Evolutionary conservation across 2,329 filamentous ascomycete genomes (phyloP), one percentile per base, ranked within the genome.

Genomic region (Cyphellophora attinorum): DNA sequence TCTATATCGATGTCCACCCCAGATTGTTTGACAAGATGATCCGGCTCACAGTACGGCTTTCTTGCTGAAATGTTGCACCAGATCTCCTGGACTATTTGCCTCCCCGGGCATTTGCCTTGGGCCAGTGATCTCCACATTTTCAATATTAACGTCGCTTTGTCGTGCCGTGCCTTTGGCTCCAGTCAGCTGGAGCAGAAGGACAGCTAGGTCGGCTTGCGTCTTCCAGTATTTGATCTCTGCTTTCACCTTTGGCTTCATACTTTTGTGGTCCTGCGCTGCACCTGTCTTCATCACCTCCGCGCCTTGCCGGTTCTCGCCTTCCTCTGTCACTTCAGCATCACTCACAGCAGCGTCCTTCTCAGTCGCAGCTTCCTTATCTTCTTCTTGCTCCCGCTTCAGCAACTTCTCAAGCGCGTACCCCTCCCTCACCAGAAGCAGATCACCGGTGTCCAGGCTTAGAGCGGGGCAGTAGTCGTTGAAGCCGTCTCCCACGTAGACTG

Each of bases 401-500:
- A 31, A 18, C n/a, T 16, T 31, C 6, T 31, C 12, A 6, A 31
- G 16, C 6, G 29, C 29, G 18, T 15, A 17, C 6, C 29, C 29
- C 6, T 31, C 29, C 5, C 29, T 12, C 14, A 31, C 29, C 13
- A 31, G 29, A 11, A 31, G 12, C 6, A 31, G 29, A n/a, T 31
- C 29, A 17, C 12, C n/a, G 5, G 5, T 16, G 6, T 12, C 14
- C 8, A 31, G 29, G 12, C 16, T 18, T n/a, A 31, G n/a, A 6
- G 12, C 17, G 6, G 29, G 29, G 18, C 29, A 31, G 17, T 5
- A 31, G 29, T 31, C 29, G 14, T 31, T 31, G 29, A 12, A 12
- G n/a, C 29, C 29, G 14, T 31, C 29, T 12, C 29, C 29, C 6
- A 16, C 14, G 17, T 31, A 31, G 5, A 31, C 29, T 31, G 14